phyloP scores from a whole-genome alignment of 2,329 filamentous ascomycete species.

The Colletotrichum lentis region DNA sequence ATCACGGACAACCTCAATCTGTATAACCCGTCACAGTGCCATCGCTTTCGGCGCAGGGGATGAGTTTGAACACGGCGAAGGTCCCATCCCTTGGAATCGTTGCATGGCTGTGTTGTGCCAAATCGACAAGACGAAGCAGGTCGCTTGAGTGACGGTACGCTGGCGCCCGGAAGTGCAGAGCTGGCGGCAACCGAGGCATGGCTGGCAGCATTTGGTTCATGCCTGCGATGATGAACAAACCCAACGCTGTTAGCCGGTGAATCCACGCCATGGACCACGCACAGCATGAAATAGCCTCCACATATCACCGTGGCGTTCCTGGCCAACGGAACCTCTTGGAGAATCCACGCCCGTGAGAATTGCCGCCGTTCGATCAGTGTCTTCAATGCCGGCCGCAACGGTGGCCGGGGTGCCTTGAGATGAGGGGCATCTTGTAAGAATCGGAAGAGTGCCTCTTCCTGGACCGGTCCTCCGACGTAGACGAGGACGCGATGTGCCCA shows the following conservation, averaged over 20 bases:
- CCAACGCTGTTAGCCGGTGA: neutral
- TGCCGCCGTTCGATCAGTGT: neutral
- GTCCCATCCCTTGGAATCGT: conserved; percentile 43
- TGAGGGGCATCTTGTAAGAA: neutral
- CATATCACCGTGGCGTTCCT: neutral
- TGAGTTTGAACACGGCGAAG: conserved; percentile 41
- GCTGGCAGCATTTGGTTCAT: neutral
- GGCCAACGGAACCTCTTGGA: conserved; percentile 44
- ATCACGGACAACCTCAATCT: neutral
- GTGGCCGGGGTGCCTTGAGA: neutral
- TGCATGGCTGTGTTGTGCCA: conserved; percentile 12
- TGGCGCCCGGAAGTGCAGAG: neutral
- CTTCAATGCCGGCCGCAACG: neutral
- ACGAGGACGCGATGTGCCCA: conserved; percentile 30
- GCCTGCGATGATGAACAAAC: neutral
- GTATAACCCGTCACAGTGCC: conserved; percentile 39
- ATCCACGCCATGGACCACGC: conserved; percentile 20
- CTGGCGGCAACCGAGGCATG: conserved; percentile 1
- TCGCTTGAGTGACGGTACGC: conserved; percentile 12
- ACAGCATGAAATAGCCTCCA: neutral
- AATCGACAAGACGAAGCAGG: conserved; percentile 10
- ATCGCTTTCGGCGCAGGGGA: conserved; percentile 37
- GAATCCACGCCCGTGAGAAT: conserved; percentile 36
- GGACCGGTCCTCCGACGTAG: conserved; percentile 40
- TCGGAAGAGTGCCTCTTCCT: conserved; percentile 3